Conservation (phyloP, 2,329 filamentous ascomycete species). For the Colletotrichum abscissum region DNA sequence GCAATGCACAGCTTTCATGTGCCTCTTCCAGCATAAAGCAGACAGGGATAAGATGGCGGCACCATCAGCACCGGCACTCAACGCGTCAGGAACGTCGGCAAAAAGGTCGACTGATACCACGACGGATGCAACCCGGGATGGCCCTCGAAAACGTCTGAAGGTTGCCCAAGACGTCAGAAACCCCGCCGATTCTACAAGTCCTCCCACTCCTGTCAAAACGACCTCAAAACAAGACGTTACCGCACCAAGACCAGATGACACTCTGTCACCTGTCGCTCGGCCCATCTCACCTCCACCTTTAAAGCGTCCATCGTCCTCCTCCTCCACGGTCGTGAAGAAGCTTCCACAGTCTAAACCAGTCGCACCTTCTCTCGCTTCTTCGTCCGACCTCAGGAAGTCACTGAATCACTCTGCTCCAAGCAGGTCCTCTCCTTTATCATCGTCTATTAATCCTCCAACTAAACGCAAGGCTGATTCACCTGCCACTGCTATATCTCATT, state of each 20-base stretch:
- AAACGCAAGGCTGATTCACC: constrained; percentile 22
- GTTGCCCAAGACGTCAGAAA: constrained; percentile 35
- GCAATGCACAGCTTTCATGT: constrained; percentile 60
- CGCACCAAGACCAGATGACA: constrained; percentile 34
- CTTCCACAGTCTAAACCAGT: neutral
- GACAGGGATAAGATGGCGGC: constrained; percentile 43
- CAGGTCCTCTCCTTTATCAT: constrained; percentile 27
- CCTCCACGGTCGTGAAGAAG: constrained; percentile 11
- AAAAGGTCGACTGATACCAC: constrained; percentile 27
- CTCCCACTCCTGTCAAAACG: constrained; percentile 32
- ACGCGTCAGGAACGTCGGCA: constrained; percentile 22
- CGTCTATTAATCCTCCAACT: constrained; percentile 13
- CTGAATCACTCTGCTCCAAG: constrained; percentile 18
- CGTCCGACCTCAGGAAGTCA: constrained; percentile 18
- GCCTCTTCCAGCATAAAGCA: constrained; percentile 59
- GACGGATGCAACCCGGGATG: constrained; percentile 41
- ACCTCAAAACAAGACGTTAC: constrained; percentile 35
- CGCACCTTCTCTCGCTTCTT: constrained; percentile 28
- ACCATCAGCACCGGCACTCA: constrained; percentile 21
- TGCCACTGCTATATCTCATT: constrained; percentile 17
- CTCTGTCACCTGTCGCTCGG: constrained; percentile 40
- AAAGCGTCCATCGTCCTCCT: constrained; percentile 28
- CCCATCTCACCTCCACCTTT: constrained; percentile 49
- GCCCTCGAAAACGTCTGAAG: constrained; percentile 46
- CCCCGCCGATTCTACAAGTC: constrained; percentile 27